phyloP scores from a whole-genome alignment of 176 grass and related monocot genomes.

The Hordeum marinum region DNA sequence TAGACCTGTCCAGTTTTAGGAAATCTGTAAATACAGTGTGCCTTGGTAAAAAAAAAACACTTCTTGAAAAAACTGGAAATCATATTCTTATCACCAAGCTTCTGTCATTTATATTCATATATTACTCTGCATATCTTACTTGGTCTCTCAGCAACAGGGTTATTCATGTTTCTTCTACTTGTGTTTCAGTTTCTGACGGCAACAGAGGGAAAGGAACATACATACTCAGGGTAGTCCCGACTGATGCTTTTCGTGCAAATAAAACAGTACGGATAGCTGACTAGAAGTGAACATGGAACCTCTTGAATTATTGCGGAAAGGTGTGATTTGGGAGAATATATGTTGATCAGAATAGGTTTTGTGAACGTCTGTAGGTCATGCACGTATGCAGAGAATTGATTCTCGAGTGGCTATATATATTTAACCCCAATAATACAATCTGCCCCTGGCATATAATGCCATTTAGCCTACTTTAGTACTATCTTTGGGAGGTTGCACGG shows the following conservation, averaged over 20 bases:
- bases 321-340: conserved; percentile 66
- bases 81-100: not conserved
- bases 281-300: conserved; percentile 58
- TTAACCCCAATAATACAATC: conserved; percentile 61
- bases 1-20: not conserved
- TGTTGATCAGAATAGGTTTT: conserved; percentile 56
- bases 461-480: conserved; percentile 37
- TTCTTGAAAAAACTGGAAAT: not conserved
- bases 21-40: not conserved
- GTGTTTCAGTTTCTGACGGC: conserved; percentile 1
- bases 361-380: conserved; percentile 41
- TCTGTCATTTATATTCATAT: conserved; percentile 7
- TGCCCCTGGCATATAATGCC: conserved; percentile 28
- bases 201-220: conserved; percentile 11
- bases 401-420: conserved; percentile 41
- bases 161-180: conserved; percentile 13
- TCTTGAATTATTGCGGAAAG: conserved; percentile 85
- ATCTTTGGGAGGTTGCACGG: conserved; percentile 20
- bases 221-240: conserved; percentile 1
- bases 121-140: not conserved
- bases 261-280: conserved; percentile 27
- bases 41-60: not conserved
- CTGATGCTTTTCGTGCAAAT: conserved; percentile 26
- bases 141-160: not conserved
- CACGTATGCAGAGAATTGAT: conserved; percentile 67